Conservation (phyloP, 495 filamentous ascomycete species). For the Penicillium cinerascens region DNA sequence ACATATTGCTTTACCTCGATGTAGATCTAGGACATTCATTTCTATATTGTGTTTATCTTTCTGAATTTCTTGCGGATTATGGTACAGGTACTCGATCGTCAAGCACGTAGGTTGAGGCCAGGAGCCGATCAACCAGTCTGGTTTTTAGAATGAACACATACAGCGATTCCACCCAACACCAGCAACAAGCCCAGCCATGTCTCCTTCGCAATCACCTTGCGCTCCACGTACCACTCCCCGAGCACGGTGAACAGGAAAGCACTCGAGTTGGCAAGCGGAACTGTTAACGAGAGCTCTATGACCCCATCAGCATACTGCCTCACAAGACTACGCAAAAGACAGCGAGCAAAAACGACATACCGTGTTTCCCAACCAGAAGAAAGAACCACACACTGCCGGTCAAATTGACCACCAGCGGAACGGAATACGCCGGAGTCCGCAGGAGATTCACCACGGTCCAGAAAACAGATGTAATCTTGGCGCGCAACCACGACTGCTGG, state of each 20-base stretch:
- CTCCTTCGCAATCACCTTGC: conserved; percentile 81
- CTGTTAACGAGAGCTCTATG: conserved; percentile 83
- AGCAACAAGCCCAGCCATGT: conserved; percentile 86
- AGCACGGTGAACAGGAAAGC: conserved; percentile 94
- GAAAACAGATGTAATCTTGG: conserved; percentile 52
- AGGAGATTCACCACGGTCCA: conserved; percentile 79
- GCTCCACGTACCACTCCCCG: conserved; percentile 92
- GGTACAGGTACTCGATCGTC: background rate
- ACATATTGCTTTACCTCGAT: background rate
- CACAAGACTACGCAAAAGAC: conserved; percentile 1
- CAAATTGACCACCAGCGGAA: conserved; percentile 83
- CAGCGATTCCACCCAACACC: conserved; percentile 76
- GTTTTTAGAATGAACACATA: conserved; percentile 71
- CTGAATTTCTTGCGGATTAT: background rate
- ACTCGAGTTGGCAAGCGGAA: conserved; percentile 89
- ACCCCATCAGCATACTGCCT: background rate
- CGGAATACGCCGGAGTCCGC: conserved; percentile 73
- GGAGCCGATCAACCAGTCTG: conserved; percentile 11
- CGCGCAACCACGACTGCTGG: conserved; percentile 45
- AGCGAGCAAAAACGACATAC: conserved; percentile 47
- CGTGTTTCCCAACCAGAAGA: conserved; percentile 84
- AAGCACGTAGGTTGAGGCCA: no score
- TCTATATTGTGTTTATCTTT: background rate
- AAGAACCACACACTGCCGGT: conserved; percentile 99
- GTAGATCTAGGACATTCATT: background rate